Evolutionary conservation across 2,329 filamentous ascomycete genomes (phyloP), one percentile per base, ranked within the genome.

Genomic region (Scopulariopsis brevicaulis): DNA sequence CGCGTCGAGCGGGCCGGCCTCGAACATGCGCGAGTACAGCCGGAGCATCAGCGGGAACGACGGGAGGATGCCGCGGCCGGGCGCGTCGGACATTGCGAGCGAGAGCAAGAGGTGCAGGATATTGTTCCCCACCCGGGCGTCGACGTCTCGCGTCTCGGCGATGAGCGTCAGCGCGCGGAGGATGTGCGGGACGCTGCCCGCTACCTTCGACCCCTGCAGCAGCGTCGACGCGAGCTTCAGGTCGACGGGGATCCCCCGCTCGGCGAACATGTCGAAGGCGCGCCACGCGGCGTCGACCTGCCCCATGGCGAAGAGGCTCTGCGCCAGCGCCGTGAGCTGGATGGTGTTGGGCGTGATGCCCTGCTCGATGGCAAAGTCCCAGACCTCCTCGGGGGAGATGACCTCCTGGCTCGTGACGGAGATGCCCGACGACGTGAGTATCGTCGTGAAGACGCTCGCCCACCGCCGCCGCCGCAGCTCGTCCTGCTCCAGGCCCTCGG

Each of bases 191-290:
- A 77, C 73, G 60, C 89, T 77, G 25, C 75, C 69, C 22, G 75
- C 74, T 4, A 68, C 66, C 63, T 90, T 89, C 56, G 88, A 86
- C 35, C 86, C 86, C 59, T 85, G 81, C 50, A 96, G 78, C 37
- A 96, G 74, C 32, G 84, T 83, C 1, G 84, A 77, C 66, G 85
- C 89, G 0, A 89, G 86, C 62, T 83, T 79, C 0, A 72, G 71
- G 67, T 95, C 84, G 0, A 89, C 81, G 57, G 79, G 68, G 18
- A 89, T 73, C 3, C 80, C 79, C 62, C 82, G 77, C 15, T 77
- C 71, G 55, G 78, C 71, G 67, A 92, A 80, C 48, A 84, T 76
- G 25, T 84, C 75, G 63, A 86, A 83, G 55, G 93, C 78, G 48
- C 81, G 76, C 72, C 83, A 83, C 0, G 84, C 87, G 3, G 83